Evolutionary conservation across 306 rosid species (phyloP).

Genomic region (Cucumis melo): DNA sequence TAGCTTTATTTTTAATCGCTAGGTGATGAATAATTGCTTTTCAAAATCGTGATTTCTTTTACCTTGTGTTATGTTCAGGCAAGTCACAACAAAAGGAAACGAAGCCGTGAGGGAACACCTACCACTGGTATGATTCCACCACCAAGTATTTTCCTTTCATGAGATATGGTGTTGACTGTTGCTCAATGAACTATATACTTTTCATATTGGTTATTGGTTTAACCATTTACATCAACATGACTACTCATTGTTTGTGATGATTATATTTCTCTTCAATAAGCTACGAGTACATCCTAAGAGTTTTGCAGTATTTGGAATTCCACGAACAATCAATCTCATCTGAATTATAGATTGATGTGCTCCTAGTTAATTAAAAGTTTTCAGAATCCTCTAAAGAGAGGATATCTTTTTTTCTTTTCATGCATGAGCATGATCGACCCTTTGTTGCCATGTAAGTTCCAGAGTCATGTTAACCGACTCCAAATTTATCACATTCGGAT

Average conservation of each 20-base stretch:
- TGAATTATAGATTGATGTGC: background rate
- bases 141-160: background rate
- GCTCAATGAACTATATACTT: background rate
- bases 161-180: background rate
- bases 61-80: constrained; percentile 39
- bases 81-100: constrained; percentile 53
- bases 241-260: background rate
- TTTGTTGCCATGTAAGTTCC: too few species aligned
- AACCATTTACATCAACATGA: background rate
- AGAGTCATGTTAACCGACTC: background rate
- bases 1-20: constrained; percentile 6
- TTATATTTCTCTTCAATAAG: background rate
- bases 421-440: background rate
- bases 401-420: background rate
- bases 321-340: background rate
- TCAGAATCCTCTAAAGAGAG: background rate
- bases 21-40: background rate
- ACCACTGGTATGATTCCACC: constrained; percentile 43
- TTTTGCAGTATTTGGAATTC: background rate
- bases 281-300: background rate
- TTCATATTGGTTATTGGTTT: background rate
- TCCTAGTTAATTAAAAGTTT: background rate
- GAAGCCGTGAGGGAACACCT: constrained; percentile 76
- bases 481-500: background rate
- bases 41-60: background rate